phyloP scores from a whole-genome alignment of 148 eudicot species.

The Arbutus unedo region DNA sequence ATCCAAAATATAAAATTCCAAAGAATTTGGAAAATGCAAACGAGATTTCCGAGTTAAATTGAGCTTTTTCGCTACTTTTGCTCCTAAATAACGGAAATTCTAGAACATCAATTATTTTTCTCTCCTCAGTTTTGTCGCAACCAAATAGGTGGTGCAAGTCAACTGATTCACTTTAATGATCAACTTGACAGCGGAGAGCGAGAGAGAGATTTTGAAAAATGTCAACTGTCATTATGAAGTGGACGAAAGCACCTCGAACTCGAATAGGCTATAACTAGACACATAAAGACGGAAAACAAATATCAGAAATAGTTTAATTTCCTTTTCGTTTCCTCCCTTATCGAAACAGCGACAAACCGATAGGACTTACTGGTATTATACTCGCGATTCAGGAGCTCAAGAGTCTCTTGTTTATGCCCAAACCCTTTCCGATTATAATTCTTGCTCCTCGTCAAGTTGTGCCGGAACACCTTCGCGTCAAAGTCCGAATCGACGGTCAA shows the following conservation, averaged over 20 bases:
- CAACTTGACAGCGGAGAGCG: too few species aligned
- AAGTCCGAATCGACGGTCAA: constrained; percentile 47
- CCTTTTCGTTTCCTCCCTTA: background rate
- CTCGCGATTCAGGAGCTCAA: constrained; percentile 78
- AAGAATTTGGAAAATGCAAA: background rate
- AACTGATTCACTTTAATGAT: too few species aligned
- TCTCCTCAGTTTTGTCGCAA: background rate
- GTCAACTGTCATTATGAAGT: background rate
- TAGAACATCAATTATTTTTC: background rate
- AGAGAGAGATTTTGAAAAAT: too few species aligned
- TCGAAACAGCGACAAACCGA: background rate
- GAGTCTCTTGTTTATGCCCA: constrained; percentile 76
- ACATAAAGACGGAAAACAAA: too few species aligned
- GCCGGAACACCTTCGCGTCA: constrained; percentile 78
- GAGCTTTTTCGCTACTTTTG: background rate
- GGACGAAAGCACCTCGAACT: too few species aligned
- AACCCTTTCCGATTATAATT: constrained; percentile 89
- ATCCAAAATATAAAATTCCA: background rate
- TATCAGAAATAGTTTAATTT: background rate
- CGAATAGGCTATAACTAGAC: too few species aligned
- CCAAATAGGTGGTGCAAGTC: background rate
- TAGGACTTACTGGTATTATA: constrained; percentile 63
- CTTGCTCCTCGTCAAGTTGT: constrained; percentile 81
- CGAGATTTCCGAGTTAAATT: background rate
- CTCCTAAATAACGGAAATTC: background rate